Conservation (phyloP, 495 filamentous ascomycete genomes). For the Aspergillus ellipticus region DNA sequence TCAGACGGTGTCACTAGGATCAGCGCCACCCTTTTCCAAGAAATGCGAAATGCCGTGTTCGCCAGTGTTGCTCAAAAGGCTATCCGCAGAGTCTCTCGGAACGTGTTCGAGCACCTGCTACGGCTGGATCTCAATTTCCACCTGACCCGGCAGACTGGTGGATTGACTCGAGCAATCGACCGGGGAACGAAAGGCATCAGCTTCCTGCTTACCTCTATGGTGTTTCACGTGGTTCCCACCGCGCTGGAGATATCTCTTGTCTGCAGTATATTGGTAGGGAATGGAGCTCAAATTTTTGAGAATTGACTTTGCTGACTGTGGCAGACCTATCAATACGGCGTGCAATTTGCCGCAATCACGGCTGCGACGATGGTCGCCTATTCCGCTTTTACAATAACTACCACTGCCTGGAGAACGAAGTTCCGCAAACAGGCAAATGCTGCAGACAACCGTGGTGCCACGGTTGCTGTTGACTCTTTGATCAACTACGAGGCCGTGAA, state of each 20-base stretch:
- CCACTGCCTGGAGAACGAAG: constrained; percentile 94
- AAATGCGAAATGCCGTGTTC: constrained; percentile 92
- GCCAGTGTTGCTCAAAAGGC: constrained; percentile 96
- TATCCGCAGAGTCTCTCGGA: constrained; percentile 83
- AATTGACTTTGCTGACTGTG: constrained; percentile 19
- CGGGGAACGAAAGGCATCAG: constrained; percentile 97
- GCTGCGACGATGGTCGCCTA: constrained; percentile 89
- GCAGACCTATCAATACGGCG: constrained; percentile 90
- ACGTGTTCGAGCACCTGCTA: constrained; percentile 88
- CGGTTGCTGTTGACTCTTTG: constrained; percentile 90
- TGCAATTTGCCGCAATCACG: constrained; percentile 88
- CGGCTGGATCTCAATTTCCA: constrained; percentile 92
- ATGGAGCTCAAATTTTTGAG: not conserved
- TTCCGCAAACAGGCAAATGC: constrained; percentile 93
- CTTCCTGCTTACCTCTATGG: constrained; percentile 94
- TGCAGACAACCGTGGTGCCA: constrained; percentile 92
- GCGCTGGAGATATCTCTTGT: constrained; percentile 92
- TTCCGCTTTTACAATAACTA: constrained; percentile 89
- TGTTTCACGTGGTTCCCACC: constrained; percentile 94
- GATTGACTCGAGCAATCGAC: constrained; percentile 90
- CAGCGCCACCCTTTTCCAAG: constrained; percentile 81
- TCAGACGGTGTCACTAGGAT: constrained; percentile 83
- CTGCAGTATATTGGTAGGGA: constrained; percentile 73
- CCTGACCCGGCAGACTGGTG: constrained; percentile 88
- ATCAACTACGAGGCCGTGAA: constrained; percentile 99